Percentiles rank a stretch among this genome's conserved stretches.
These are phyloP conservation scores for Phytopythium delawarense DNA, from an alignment of 352 stramenopile species.

Conservation along the genomic window DNA sequence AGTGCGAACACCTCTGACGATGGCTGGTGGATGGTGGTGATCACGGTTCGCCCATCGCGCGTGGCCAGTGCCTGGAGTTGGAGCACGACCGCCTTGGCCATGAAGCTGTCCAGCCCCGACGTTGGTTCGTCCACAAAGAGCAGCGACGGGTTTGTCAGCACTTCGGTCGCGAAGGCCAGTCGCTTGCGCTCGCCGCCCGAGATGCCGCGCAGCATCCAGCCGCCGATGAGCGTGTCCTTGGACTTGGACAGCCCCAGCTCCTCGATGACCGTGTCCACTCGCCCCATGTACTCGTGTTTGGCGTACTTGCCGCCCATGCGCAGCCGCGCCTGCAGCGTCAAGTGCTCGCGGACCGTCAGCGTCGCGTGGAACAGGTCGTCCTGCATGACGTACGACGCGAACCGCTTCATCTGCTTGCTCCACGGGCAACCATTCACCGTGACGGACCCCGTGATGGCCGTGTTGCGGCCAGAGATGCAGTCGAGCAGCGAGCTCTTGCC, in stretches of 20 bases:
- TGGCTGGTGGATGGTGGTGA: slow-evolving; percentile 86
- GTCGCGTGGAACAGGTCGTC: slow-evolving; percentile 88
- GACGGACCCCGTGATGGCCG: slow-evolving; percentile 40
- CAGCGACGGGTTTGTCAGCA: slow-evolving; percentile 64
- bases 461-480: slow-evolving; percentile 89
- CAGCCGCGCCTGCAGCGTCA: slow-evolving; percentile 79
- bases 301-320: slow-evolving; percentile 36
- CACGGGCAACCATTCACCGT: slow-evolving; percentile 54
- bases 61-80: slow-evolving; percentile 52
- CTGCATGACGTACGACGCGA: slow-evolving; percentile 70
- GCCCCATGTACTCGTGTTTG: slow-evolving; percentile 12
- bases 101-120: slow-evolving; percentile 42
- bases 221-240: slow-evolving; percentile 46
- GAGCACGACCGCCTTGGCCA: slow-evolving; percentile 36
- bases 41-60: slow-evolving; percentile 67
- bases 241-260: slow-evolving; percentile 38
- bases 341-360: slow-evolving; percentile 82
- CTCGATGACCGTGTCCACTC: slow-evolving; percentile 35
- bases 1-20: slow-evolving; percentile 47
- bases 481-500: slow-evolving; percentile 91
- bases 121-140: slow-evolving; percentile 84
- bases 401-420: slow-evolving; percentile 12
- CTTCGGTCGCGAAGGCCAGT: slow-evolving; percentile 71
- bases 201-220: slow-evolving; percentile 44
- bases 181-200: slow-evolving; percentile 77